Percentiles rank a stretch among this genome's conserved stretches.
Conservation (phyloP, 805 yeast species). For the Metschnikowia dekortorum region DNA sequence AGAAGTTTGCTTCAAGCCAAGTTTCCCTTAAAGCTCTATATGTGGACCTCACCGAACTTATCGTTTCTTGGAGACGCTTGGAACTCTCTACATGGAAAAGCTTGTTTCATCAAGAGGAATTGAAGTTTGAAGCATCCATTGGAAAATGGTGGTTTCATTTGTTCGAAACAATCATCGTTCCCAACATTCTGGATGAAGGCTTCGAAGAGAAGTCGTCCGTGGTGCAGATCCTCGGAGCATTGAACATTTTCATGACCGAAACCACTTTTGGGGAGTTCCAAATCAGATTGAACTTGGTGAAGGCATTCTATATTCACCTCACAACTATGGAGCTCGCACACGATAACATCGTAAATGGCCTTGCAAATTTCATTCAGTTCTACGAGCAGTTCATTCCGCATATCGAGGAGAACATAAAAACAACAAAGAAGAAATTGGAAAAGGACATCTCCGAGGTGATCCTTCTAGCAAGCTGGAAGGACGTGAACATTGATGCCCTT, state of each 20-base stretch:
- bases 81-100: conserved; percentile 85
- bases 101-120: conserved; percentile 63
- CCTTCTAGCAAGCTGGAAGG: conserved; percentile 93
- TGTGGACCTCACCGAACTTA: conserved; percentile 57
- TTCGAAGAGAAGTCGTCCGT: conserved; percentile 14
- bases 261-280: conserved; percentile 72
- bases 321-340: conserved; percentile 20
- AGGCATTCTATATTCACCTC: conserved; percentile 58
- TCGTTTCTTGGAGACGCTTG: conserved; percentile 86
- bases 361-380: conserved; percentile 56
- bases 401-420: conserved; percentile 43
- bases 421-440: conserved; percentile 52
- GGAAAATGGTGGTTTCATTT: conserved; percentile 92
- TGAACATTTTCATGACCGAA: conserved; percentile 72
- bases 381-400: conserved; percentile 60
- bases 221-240: conserved; percentile 43
- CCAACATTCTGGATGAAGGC: conserved; percentile 28
- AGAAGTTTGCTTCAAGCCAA: conserved; percentile 78
- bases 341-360: conserved; percentile 29
- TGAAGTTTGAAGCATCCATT: conserved; percentile 39
- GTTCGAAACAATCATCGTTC: conserved; percentile 71
- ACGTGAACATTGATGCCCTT: conserved; percentile 87
- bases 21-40: conserved; percentile 58
- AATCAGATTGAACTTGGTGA: conserved; percentile 54
- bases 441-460: conserved; percentile 84